A percentile compares a stretch with the other conserved stretches of the same genome.
phyloP scores from a whole-genome alignment of 495 filamentous ascomycete species.

The Penicillium flavigenum region DNA sequence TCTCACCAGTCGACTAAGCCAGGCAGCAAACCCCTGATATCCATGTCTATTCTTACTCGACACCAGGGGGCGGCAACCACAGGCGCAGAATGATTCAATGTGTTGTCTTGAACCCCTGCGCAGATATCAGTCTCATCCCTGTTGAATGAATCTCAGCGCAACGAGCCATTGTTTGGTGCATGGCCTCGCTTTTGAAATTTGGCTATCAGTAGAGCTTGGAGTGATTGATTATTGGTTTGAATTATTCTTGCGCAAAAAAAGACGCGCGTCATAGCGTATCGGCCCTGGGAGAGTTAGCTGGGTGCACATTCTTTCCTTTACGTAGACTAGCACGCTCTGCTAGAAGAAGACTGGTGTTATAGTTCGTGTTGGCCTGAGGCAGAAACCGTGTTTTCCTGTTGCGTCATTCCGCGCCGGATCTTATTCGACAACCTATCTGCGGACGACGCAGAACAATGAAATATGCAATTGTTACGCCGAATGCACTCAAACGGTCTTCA shows the following conservation, averaged over 20 bases:
- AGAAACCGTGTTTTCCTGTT: slow-evolving; percentile 6
- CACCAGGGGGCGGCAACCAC: not conserved
- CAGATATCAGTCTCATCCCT: not conserved
- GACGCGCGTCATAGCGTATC: not conserved
- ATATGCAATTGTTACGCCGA: slow-evolving; percentile 16
- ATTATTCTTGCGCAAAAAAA: not conserved
- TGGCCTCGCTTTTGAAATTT: not conserved
- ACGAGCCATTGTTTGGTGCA: not conserved
- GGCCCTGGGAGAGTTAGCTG: no score
- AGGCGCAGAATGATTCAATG: not conserved
- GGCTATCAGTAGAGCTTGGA: not conserved
- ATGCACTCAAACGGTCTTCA: not conserved
- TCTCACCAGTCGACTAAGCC: not conserved
- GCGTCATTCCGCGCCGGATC: slow-evolving; percentile 24
- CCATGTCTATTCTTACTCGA: not conserved
- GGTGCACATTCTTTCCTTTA: not conserved
- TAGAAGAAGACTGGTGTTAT: slow-evolving; percentile 1
- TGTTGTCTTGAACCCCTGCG: not conserved
- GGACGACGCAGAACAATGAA: slow-evolving; percentile 22
- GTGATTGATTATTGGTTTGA: not conserved
- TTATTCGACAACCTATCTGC: slow-evolving; percentile 13
- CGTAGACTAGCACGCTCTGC: not conserved
- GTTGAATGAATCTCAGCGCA: not conserved
- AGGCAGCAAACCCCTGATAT: not conserved
- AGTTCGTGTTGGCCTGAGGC: slow-evolving; percentile 20